These are phyloP conservation scores for Fusarium illudens DNA, from an alignment of 2,329 filamentous ascomycete genomes.

Conservation along the genomic window DNA sequence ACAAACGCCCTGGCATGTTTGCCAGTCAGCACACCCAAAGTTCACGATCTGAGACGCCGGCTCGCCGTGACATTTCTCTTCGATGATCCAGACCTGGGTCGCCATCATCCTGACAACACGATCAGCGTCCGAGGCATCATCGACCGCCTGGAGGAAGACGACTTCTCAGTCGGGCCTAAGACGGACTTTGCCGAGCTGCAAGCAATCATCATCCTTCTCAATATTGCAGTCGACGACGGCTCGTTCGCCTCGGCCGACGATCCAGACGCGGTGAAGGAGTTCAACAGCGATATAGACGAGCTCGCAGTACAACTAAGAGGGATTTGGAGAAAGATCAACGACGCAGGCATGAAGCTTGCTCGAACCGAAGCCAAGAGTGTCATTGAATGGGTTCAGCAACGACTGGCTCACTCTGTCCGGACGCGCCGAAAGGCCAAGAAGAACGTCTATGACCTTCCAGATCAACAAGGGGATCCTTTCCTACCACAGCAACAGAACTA, in stretches of 20 bases:
- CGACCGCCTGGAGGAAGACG: conserved; percentile 54
- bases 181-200: conserved; percentile 76
- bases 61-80: conserved; percentile 73
- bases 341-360: conserved; percentile 75
- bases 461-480: conserved; percentile 49
- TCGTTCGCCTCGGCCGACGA: conserved; percentile 42
- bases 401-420: conserved; percentile 75
- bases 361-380: conserved; percentile 80
- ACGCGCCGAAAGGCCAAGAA: conserved; percentile 66
- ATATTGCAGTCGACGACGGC: conserved; percentile 77
- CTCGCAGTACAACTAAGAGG: conserved; percentile 68
- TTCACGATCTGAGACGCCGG: conserved; percentile 70
- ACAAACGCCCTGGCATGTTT: conserved; percentile 67
- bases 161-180: conserved; percentile 61
- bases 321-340: conserved; percentile 71
- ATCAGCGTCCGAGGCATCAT: conserved; percentile 56
- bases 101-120: conserved; percentile 51
- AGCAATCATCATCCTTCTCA: conserved; percentile 72
- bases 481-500: conserved; percentile 57
- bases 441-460: conserved; percentile 57
- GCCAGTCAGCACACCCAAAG: conserved; percentile 57
- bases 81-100: conserved; percentile 54
- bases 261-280: conserved; percentile 53
- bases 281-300: conserved; percentile 76
- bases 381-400: conserved; percentile 77